Conservation (phyloP, 2,329 filamentous ascomycete species). For the Coniochaeta hoffmannii region DNA sequence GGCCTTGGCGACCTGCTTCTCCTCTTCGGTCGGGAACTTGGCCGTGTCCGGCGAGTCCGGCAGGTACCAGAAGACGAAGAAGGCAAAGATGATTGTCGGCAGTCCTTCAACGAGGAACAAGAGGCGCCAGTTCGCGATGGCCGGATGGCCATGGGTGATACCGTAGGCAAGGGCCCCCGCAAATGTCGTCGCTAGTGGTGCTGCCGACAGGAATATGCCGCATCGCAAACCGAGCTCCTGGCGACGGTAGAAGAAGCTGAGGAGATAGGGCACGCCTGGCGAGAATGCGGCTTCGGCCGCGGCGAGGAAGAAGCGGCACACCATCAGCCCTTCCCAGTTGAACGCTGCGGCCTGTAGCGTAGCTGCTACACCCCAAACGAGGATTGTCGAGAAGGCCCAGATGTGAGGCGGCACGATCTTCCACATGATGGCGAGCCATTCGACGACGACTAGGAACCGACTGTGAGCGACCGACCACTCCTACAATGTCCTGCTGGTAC, state of each 20-base stretch:
- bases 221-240: constrained; percentile 62
- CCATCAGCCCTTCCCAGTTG: constrained; percentile 27
- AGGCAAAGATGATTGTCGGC: constrained; percentile 47
- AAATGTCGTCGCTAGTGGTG: constrained; percentile 60
- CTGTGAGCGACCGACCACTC: not conserved
- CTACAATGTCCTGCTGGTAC: not conserved
- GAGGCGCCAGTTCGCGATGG: constrained; percentile 56
- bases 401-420: constrained; percentile 31
- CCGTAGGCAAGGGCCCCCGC: constrained; percentile 57
- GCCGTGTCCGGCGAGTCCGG: constrained; percentile 45
- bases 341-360: constrained; percentile 24
- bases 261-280: constrained; percentile 32
- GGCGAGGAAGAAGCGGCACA: constrained; percentile 32
- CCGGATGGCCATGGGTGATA: constrained; percentile 50
- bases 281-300: constrained; percentile 35
- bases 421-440: constrained; percentile 34
- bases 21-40: constrained; percentile 46
- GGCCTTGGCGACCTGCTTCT: constrained; percentile 48
- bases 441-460: constrained; percentile 25
- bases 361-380: constrained; percentile 21
- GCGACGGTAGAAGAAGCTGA: constrained; percentile 39
- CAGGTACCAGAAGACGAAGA: constrained; percentile 46
- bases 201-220: constrained; percentile 62
- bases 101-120: constrained; percentile 60
- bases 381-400: constrained; percentile 18